These are phyloP conservation scores for Arthroderma uncinatum DNA, from an alignment of 2,329 filamentous ascomycete species.

Conservation along the genomic window DNA sequence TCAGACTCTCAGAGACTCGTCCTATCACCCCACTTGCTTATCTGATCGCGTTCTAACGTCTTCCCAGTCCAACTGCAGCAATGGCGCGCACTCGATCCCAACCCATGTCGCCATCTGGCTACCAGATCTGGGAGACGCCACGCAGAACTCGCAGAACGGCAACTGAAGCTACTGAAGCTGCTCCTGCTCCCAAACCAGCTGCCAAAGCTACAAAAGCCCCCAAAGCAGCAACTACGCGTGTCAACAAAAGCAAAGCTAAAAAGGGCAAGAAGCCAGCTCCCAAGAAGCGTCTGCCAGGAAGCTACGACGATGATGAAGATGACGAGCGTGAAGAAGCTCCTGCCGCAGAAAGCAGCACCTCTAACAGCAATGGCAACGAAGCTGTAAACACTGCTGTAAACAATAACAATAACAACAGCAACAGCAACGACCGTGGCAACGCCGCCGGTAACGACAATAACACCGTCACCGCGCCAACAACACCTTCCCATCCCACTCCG, in stretches of 20 bases:
- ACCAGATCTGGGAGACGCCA: conserved; percentile 23
- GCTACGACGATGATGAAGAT: not conserved
- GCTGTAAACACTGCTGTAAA: not conserved
- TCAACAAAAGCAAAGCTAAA: conserved; percentile 2
- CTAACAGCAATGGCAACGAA: not conserved
- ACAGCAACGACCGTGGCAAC: not conserved
- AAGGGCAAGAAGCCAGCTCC: conserved; percentile 6
- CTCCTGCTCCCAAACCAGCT: not conserved
- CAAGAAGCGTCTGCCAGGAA: not conserved
- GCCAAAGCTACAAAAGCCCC: not conserved
- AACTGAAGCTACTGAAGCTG: conserved; percentile 13
- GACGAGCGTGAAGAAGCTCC: not conserved
- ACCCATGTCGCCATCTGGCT: conserved; percentile 25
- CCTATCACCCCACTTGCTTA: not conserved
- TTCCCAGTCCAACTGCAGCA: not conserved
- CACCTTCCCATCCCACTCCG: not conserved
- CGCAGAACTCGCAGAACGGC: conserved; percentile 12
- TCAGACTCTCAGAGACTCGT: not conserved
- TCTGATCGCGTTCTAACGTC: not conserved
- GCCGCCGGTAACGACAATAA: not conserved
- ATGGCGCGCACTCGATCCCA: conserved; percentile 12
- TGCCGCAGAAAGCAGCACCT: not conserved
- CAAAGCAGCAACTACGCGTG: conserved; percentile 5
- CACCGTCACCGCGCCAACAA: not conserved
- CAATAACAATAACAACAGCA: not conserved